These are phyloP conservation scores for Citropsis articulata DNA, from an alignment of 345 rosid species.

Conservation along the genomic window DNA sequence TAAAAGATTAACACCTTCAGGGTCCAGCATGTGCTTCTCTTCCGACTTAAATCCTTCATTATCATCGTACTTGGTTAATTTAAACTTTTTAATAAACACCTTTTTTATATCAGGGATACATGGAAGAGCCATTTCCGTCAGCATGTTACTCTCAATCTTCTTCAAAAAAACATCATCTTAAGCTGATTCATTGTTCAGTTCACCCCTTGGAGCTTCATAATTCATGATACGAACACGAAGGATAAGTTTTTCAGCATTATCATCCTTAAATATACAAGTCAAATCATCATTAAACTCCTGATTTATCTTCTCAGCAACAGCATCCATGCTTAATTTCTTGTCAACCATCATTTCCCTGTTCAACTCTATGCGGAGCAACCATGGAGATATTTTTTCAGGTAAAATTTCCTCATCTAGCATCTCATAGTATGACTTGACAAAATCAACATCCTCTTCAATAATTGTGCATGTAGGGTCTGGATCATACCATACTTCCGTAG, in stretches of 20 bases:
- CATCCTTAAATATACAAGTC: constrained; percentile 74
- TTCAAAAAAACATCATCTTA: constrained; percentile 98
- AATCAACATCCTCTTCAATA: constrained; percentile 86
- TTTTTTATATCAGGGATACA: constrained; percentile 96
- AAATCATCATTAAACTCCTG: constrained; percentile 86
- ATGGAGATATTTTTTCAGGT: constrained; percentile 92
- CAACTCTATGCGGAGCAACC: constrained; percentile 95
- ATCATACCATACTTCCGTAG: constrained; percentile 98
- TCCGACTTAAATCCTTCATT: constrained; percentile 71
- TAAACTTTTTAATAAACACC: constrained; percentile 83
- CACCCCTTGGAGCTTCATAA: constrained; percentile 92
- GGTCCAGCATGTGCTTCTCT: constrained; percentile 95
- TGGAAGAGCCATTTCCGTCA: constrained; percentile 95
- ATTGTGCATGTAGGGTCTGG: constrained; percentile 92
- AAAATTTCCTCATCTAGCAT: constrained; percentile 98
- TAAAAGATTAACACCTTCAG: constrained; percentile 95
- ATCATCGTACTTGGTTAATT: constrained; percentile 75
- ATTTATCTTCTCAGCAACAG: constrained; percentile 95
- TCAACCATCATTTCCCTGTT: constrained; percentile 99
- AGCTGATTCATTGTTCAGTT: constrained; percentile 77
- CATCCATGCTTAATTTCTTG: constrained; percentile 94
- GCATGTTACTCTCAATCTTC: constrained; percentile 95
- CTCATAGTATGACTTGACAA: constrained; percentile 92
- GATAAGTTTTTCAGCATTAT: constrained; percentile 79
- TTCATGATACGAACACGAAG: constrained; percentile 96